These are phyloP conservation scores for Gautieria morchelliformis DNA, from an alignment of 768 basidiomycete genomes.

Conservation along the genomic window DNA sequence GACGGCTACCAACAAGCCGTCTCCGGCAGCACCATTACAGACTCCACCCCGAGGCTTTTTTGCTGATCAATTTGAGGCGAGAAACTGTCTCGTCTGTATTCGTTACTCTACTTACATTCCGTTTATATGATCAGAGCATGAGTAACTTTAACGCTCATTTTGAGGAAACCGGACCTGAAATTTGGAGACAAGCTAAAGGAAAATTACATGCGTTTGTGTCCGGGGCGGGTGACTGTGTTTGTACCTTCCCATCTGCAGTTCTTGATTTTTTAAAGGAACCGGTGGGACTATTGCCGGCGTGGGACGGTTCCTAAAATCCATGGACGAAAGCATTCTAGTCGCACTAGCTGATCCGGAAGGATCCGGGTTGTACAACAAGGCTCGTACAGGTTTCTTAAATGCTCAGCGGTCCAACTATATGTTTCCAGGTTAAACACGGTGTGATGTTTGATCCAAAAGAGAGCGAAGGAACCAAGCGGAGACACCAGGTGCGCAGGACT, in stretches of 20 bases:
- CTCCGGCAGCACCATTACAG: constrained; percentile 27
- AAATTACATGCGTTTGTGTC: constrained; percentile 75
- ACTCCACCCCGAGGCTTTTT: constrained; percentile 75
- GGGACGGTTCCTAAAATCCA: constrained; percentile 70
- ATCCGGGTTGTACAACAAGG: constrained; percentile 92
- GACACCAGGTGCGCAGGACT: constrained; percentile 48
- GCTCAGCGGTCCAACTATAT: not conserved
- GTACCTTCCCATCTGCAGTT: not conserved
- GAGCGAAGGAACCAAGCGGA: constrained; percentile 83
- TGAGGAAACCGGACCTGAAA: constrained; percentile 86
- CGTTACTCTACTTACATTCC: not conserved
- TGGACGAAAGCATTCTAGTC: constrained; percentile 55
- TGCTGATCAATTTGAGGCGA: constrained; percentile 89
- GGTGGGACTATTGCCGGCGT: constrained; percentile 90
- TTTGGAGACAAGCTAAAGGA: constrained; percentile 88
- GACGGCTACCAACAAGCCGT: constrained; percentile 22
- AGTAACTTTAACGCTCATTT: constrained; percentile 89
- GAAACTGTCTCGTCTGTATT: not conserved
- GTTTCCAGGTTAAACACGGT: constrained; percentile 64
- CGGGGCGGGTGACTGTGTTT: constrained; percentile 56
- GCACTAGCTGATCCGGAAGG: constrained; percentile 88
- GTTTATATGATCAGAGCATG: constrained; percentile 44
- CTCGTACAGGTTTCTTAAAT: constrained; percentile 15
- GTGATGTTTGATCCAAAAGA: constrained; percentile 95
- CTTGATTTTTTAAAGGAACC: constrained; percentile 45